phyloP scores from a whole-genome alignment of 768 basidiomycete genomes.

The Podaxis mareebaensis region DNA sequence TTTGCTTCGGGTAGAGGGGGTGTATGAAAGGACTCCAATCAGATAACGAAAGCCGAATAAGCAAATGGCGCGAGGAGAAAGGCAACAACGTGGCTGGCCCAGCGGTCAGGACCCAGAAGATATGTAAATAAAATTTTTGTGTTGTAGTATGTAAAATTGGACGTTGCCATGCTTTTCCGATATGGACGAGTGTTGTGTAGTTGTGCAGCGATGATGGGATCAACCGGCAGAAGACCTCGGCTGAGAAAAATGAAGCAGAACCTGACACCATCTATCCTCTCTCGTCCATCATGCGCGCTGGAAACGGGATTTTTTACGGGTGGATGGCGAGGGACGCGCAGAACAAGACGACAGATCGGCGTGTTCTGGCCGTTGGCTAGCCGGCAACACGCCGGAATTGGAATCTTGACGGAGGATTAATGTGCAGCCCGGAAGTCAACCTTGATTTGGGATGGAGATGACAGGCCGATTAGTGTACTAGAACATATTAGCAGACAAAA shows the following conservation, averaged over 20 bases:
- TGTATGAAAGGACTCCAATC: background rate
- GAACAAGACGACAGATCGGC: background rate
- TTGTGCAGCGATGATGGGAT: background rate
- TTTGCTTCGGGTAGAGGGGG: background rate
- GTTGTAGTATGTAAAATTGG: background rate
- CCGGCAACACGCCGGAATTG: background rate
- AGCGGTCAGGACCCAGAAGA: background rate
- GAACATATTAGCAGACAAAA: background rate
- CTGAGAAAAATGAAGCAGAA: background rate
- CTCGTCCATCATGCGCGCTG: background rate
- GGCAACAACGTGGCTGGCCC: background rate
- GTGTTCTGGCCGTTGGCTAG: background rate
- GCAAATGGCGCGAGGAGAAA: background rate
- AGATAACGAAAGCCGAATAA: background rate
- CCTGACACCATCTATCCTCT: background rate
- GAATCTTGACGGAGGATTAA: background rate
- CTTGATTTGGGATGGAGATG: constrained; percentile 10
- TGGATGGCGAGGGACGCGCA: background rate
- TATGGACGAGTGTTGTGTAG: background rate
- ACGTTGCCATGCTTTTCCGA: constrained; percentile 2
- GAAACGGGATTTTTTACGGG: background rate
- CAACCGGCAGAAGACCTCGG: background rate
- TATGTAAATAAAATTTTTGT: background rate
- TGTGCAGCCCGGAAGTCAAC: background rate
- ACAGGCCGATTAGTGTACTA: background rate